These are phyloP conservation scores for Nicotiana knightiana DNA, from an alignment of 257 asterid genomes.

Conservation along the genomic window DNA sequence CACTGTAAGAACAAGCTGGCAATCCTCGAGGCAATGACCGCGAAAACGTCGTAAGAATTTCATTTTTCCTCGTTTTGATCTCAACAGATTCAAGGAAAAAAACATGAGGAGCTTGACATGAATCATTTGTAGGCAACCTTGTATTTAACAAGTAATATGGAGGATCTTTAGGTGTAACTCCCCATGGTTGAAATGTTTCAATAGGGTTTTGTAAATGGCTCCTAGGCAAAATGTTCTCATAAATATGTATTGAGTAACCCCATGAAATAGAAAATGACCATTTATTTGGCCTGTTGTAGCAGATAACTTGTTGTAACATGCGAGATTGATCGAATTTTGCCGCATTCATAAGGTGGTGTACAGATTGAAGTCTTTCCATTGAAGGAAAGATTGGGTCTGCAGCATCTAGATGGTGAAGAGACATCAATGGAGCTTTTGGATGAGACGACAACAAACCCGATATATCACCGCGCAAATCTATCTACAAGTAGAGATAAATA, in stretches of 20 bases:
- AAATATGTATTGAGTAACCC: conserved; percentile 70
- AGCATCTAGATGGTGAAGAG: conserved; percentile 70
- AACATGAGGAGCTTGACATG: conserved; percentile 50
- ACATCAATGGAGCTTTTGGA: conserved; percentile 49
- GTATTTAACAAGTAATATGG: conserved; percentile 66
- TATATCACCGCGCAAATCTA: conserved; percentile 60
- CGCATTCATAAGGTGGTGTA: conserved; percentile 69
- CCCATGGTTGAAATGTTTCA: conserved; percentile 52
- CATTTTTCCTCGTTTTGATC: not conserved
- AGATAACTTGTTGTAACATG: conserved; percentile 63
- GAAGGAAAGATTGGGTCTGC: conserved; percentile 60
- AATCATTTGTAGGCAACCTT: conserved; percentile 29
- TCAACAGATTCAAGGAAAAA: conserved; percentile 36
- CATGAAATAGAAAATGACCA: conserved; percentile 78
- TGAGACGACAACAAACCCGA: conserved; percentile 67
- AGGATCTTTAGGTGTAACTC: not conserved
- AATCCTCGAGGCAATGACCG: conserved; percentile 28
- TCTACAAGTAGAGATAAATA: conserved; percentile 19
- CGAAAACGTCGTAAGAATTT: conserved; percentile 28
- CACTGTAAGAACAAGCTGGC: conserved; percentile 26
- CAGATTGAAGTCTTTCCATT: conserved; percentile 38
- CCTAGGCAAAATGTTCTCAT: conserved; percentile 48
- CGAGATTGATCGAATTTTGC: conserved; percentile 59
- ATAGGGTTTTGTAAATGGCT: conserved; percentile 51
- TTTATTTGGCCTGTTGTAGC: conserved; percentile 36